Base-by-base conservation (phyloP, 495 filamentous ascomycete species). In the Durotheca rogersii region DNA sequence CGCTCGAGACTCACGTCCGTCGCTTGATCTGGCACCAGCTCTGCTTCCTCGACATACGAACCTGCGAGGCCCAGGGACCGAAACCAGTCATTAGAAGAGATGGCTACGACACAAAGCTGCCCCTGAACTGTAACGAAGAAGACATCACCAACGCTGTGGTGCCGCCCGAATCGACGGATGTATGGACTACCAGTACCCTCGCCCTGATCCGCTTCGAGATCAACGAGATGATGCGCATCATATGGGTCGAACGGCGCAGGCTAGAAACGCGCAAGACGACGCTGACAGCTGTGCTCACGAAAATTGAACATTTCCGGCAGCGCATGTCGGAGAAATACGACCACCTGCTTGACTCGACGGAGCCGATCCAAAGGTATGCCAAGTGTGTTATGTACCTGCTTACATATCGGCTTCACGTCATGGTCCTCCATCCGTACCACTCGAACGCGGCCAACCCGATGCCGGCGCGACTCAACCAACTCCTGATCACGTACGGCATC, bases 11-110 rank as follows among this genome's bases (percentile, higher is more conserved):
- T 4, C 85, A 90, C 35, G 75, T 90, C 30, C 81, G 88, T 4
- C 81, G 88, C n/a, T 60, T 89, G 6, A 73, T 87, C 11, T 92
- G 88, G 88, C 84, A 87, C 64, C 78, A 83, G 52, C 67, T 91
- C 10, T 88, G 82, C 61, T 81, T 87, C 52, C 72, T 93, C 7
- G 88, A 93, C 65, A 80, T 88, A 34, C 77, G 85, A 35, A 84
- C 86, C 2, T 87, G 84, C 50, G 87, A 92, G 64, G 79, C 84
- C 10, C 84, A 88, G 51, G 88, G 86, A 0, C 86, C 86, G 20
- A 81, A 72, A 37, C 81, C 77, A 2, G 71, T 76, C 43, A 87
- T 90, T 40, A 79, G 84, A 4, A 63, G 72, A 10, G 84, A 87
- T n/a, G 85, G 88, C 42, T 89, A 82, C 58, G 83, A 86, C 58